Evolutionary conservation across 768 basidiomycete species (phyloP).

Genomic region (Lentinula lateritia): DNA sequence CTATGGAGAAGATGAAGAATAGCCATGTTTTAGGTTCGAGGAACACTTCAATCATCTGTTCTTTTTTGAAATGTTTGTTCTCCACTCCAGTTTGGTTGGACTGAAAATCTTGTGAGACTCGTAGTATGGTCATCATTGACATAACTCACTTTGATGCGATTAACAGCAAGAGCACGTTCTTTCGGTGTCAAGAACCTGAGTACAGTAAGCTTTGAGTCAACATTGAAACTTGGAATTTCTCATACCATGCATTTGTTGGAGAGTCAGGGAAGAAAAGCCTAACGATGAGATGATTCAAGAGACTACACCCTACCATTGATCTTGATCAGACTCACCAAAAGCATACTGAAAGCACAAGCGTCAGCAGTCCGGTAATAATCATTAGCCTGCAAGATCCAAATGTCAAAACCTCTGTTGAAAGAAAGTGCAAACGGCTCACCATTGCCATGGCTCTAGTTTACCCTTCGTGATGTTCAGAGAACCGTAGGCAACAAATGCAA

Average conservation of each 20-base stretch:
- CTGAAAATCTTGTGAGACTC: constrained; percentile 21
- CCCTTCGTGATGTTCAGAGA: constrained; percentile 37
- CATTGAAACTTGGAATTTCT: neutral
- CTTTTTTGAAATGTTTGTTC: constrained; percentile 75
- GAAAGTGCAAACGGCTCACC: constrained; percentile 24
- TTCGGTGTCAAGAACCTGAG: constrained; percentile 49
- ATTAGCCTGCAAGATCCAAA: constrained; percentile 43
- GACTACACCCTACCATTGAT: neutral
- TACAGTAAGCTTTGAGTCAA: neutral
- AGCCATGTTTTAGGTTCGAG: constrained; percentile 72
- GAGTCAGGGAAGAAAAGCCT: constrained; percentile 74
- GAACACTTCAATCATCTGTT: constrained; percentile 51
- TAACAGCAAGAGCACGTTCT: constrained; percentile 59
- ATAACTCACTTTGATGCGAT: constrained; percentile 41
- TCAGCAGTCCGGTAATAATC: constrained; percentile 62
- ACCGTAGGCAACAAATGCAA: constrained; percentile 61
- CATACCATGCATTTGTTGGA: constrained; percentile 58
- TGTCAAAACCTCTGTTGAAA: neutral
- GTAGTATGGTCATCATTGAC: neutral
- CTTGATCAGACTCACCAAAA: constrained; percentile 44
- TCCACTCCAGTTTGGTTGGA: constrained; percentile 79
- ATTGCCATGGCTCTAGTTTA: constrained; percentile 50
- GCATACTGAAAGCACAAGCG: constrained; percentile 40
- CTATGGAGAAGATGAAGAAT: constrained; percentile 60
- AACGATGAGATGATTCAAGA: neutral